These are phyloP conservation scores for Puya raimondii DNA, from an alignment of 176 grass and related monocot species.

Conservation along the genomic window DNA sequence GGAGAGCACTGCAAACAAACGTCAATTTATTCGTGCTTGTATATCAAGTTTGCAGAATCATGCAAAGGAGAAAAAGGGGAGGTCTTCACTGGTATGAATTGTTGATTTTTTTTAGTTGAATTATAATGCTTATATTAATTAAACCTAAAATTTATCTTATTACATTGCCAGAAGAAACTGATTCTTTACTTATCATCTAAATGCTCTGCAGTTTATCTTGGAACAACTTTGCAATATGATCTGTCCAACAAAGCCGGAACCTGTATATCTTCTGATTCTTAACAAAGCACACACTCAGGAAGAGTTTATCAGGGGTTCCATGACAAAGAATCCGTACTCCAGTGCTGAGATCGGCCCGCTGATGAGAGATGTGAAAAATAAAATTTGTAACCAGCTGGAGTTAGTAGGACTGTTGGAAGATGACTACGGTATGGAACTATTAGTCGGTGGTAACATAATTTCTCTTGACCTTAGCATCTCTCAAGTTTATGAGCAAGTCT, in stretches of 20 bases:
- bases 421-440: slow-evolving; percentile 94
- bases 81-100: slow-evolving; percentile 67
- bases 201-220: slow-evolving; percentile 71
- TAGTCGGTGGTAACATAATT: slow-evolving; percentile 96
- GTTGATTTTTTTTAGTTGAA: background rate
- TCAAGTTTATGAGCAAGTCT: slow-evolving; percentile 94
- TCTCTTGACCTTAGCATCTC: slow-evolving; percentile 95
- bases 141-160: no score
- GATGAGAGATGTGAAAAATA: slow-evolving; percentile 98
- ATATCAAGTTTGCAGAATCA: slow-evolving; percentile 90
- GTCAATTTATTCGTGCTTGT: slow-evolving; percentile 92
- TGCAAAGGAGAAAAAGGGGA: slow-evolving; percentile 61
- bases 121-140: background rate
- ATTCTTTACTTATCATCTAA: slow-evolving; percentile 6
- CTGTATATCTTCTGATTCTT: slow-evolving; percentile 79
- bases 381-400: slow-evolving; percentile 96
- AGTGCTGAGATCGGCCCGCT: slow-evolving; percentile 83
- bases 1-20: slow-evolving; percentile 82
- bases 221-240: slow-evolving; percentile 99
- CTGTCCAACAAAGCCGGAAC: slow-evolving; percentile 86
- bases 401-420: slow-evolving; percentile 85
- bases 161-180: no score
- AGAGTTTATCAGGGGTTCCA: slow-evolving; percentile 96
- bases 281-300: slow-evolving; percentile 98
- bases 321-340: slow-evolving; percentile 92